Evolutionary conservation across 2,329 filamentous ascomycete genomes (phyloP).

Genomic region (Thermothelomyces thermophilus): DNA sequence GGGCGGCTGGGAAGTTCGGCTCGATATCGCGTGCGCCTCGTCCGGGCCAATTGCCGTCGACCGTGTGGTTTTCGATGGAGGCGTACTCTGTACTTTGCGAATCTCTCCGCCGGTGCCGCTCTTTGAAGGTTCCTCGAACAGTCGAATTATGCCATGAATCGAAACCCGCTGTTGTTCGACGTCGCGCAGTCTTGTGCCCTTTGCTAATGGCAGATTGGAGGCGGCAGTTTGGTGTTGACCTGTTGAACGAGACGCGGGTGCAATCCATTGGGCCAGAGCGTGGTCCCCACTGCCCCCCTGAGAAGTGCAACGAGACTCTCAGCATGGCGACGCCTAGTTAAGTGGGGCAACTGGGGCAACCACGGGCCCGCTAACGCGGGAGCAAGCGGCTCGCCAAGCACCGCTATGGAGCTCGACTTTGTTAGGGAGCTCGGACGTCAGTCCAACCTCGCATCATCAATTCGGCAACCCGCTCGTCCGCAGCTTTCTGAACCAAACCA

Average conservation of each 20-base stretch:
- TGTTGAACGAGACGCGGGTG: too few relatives aligned
- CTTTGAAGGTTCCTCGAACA: too few relatives aligned
- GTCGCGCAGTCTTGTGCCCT: background rate
- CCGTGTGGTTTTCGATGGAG: too few relatives aligned
- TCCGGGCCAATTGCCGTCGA: too few relatives aligned
- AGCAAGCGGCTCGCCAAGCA: conserved; percentile 15
- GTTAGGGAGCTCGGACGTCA: conserved; percentile 11
- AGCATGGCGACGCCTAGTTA: conserved; percentile 6
- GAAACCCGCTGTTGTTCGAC: too few relatives aligned
- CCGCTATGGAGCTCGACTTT: background rate
- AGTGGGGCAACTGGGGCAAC: background rate
- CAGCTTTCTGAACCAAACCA: too few relatives aligned
- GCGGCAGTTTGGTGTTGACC: conserved; percentile 2
- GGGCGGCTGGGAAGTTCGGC: too few relatives aligned
- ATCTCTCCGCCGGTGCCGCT: too few relatives aligned
- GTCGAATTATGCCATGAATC: too few relatives aligned
- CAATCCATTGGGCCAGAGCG: conserved; percentile 3
- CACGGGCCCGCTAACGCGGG: conserved; percentile 9
- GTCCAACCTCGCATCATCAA: conserved; percentile 14
- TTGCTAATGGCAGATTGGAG: background rate
- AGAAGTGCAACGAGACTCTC: conserved; percentile 6
- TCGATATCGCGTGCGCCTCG: too few relatives aligned
- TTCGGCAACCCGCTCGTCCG: too few relatives aligned
- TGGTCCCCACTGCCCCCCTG: conserved; percentile 13
- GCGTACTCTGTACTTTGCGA: too few relatives aligned